Percentiles rank a stretch among this genome's conserved stretches.
phyloP scores from a whole-genome alignment of 257 asterid genomes.

The Cynanchum wilfordii region DNA sequence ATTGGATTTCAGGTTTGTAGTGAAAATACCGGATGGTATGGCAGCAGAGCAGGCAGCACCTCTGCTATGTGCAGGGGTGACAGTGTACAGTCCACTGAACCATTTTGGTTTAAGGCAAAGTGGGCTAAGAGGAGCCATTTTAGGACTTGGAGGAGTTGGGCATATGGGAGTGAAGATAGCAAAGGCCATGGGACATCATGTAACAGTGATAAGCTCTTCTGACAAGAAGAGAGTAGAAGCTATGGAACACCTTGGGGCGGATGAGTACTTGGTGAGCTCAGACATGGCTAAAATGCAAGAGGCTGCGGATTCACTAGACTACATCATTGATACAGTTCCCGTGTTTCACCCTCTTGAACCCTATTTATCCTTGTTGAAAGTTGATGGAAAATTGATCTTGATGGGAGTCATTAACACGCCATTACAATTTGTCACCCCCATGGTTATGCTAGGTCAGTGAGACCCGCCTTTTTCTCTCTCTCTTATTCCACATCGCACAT shows the following conservation, averaged over 20 bases:
- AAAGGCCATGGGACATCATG: conserved; percentile 88
- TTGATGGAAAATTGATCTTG: conserved; percentile 80
- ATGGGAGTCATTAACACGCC: conserved; percentile 92
- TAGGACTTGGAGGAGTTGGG: conserved; percentile 97
- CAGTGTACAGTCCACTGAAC: conserved; percentile 76
- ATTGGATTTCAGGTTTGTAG: conserved; percentile 53
- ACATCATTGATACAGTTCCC: conserved; percentile 83
- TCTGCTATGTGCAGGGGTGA: conserved; percentile 83
- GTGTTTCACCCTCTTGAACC: conserved; percentile 82
- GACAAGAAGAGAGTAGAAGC: conserved; percentile 73
- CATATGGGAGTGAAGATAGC: conserved; percentile 97
- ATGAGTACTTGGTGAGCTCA: conserved; percentile 77
- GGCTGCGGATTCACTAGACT: conserved; percentile 68
- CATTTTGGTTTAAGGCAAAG: conserved; percentile 65
- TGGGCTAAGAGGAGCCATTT: conserved; percentile 71
- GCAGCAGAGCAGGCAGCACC: conserved; percentile 92
- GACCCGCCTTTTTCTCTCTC: too few species aligned
- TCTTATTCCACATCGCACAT: too few species aligned
- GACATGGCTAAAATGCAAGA: conserved; percentile 49
- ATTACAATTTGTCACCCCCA: conserved; percentile 66
- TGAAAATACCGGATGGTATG: conserved; percentile 88
- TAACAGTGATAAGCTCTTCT: conserved; percentile 87
- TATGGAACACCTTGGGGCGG: conserved; percentile 76
- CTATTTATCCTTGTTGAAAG: conserved; percentile 65
- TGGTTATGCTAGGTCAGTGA: conserved; percentile 87